Base-by-base conservation (phyloP, 345 rosid genomes). In the Triadica sebifera region DNA sequence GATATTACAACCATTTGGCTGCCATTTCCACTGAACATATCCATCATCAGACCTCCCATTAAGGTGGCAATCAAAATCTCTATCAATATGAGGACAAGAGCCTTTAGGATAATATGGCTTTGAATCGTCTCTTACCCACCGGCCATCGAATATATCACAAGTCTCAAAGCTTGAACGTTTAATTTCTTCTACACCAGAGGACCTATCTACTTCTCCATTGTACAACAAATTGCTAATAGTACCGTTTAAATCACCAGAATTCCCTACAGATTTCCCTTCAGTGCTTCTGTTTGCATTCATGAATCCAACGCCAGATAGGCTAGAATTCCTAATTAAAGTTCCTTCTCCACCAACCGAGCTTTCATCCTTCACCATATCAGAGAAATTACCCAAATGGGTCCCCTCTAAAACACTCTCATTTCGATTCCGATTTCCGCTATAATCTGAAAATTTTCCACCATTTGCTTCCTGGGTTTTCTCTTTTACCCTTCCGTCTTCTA, bases 11-110 rank as follows among this genome's bases (percentile, higher is more conserved):
- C 87, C 85, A 80, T 88, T 80, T 72, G 97, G 96, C 76, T 90
- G 90, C 97, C 98, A 91, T 80, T 79, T 91, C 93, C 98, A 93
- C 70, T 84, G 87, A 50, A 86, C 77, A 79, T 70, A 94, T 41
- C 64, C 93, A 74, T 82, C 87, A 67, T 93, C 94, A 56, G 94
- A 93, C 86, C 98, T 84, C 39, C 89, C 83, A 63, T 94, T 90
- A 20, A 61, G 77, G 10, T 90, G 87, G 71, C 98, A 91, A 81
- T 93, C 78, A 67, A 90, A 91, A 80, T 87, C 93, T 77, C 78
- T 84, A 84, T 89, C 98, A 74, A 90, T 56, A 69, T 89, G 80
- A 29, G 96, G 96, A 85, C 98, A 94, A 7, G 96, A 92, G 38
- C 91, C 90, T 8, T 86, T 76, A 6, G 89, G 90, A 78, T 92